A percentile compares a stretch with the other conserved stretches of the same genome.
These are phyloP conservation scores for Diaporthe sp. DNA, from an alignment of 2,329 filamentous ascomycete genomes.

Conservation along the genomic window DNA sequence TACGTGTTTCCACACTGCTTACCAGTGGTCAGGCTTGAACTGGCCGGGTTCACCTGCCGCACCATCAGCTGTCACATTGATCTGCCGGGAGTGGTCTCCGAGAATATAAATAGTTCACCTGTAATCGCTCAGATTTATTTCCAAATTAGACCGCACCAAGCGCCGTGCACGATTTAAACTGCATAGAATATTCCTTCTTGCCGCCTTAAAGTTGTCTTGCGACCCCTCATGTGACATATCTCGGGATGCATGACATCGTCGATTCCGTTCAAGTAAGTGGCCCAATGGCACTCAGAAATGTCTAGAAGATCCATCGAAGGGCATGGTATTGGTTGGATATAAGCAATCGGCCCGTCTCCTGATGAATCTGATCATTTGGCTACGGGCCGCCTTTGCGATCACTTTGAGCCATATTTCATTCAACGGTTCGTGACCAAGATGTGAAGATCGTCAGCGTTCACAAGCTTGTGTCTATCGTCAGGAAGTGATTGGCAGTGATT, in stretches of 20 bases:
- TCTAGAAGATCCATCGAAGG: background rate
- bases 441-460: background rate
- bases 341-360: background rate
- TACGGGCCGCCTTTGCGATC: background rate
- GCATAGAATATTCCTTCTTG: background rate
- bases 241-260: background rate
- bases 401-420: background rate
- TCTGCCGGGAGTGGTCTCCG: constrained; percentile 17
- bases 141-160: background rate
- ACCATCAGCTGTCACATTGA: background rate
- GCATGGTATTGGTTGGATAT: background rate
- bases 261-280: background rate
- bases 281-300: background rate
- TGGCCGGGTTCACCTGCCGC: background rate
- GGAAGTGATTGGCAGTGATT: background rate
- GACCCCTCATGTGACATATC: background rate
- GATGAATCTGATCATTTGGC: background rate
- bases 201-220: background rate
- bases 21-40: background rate
- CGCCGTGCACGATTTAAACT: background rate
- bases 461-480: background rate
- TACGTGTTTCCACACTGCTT: background rate
- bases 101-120: background rate
- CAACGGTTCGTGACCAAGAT: background rate
- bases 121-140: background rate